Conservation (phyloP, 1,284 basidiomycete genomes). For the Trametes versicolor region DNA sequence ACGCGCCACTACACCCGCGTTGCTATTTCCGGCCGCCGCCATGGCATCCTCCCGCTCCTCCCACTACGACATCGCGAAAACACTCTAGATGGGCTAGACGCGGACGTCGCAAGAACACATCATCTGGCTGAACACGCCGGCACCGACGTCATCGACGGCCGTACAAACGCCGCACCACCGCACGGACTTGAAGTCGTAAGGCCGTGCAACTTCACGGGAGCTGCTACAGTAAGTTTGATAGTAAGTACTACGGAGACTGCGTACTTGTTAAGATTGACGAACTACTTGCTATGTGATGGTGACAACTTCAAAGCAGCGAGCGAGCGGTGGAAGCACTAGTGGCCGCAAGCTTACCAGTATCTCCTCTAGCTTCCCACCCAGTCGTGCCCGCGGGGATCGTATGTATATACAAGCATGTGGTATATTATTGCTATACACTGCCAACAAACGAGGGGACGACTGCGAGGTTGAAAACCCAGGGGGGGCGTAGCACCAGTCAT, state of each 20-base stretch:
- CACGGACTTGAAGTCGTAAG: too few relatives aligned
- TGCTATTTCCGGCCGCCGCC: conserved; percentile 25
- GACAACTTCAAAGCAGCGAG: too few relatives aligned
- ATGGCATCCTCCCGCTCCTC: neutral
- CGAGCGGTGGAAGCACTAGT: too few relatives aligned
- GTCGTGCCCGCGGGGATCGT: too few relatives aligned
- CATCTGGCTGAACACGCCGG: neutral
- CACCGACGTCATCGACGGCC: conserved; percentile 1
- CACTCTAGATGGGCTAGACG: neutral
- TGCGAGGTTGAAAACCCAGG: neutral
- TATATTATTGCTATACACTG: conserved; percentile 34
- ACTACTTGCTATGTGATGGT: too few relatives aligned
- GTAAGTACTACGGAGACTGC: too few relatives aligned
- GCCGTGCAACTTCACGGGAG: too few relatives aligned
- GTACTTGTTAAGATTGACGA: too few relatives aligned
- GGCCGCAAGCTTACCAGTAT: too few relatives aligned
- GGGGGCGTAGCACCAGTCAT: conserved; percentile 26
- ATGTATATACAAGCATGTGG: conserved; percentile 28
- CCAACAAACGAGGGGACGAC: conserved; percentile 29
- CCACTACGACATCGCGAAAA: neutral
- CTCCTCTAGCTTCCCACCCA: too few relatives aligned
- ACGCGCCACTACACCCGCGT: conserved; percentile 6
- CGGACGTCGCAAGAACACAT: neutral
- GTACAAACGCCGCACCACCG: conserved; percentile 21
- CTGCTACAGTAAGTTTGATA: too few relatives aligned